Conservation (phyloP, 306 rosid species). For the Cercis canadensis region DNA sequence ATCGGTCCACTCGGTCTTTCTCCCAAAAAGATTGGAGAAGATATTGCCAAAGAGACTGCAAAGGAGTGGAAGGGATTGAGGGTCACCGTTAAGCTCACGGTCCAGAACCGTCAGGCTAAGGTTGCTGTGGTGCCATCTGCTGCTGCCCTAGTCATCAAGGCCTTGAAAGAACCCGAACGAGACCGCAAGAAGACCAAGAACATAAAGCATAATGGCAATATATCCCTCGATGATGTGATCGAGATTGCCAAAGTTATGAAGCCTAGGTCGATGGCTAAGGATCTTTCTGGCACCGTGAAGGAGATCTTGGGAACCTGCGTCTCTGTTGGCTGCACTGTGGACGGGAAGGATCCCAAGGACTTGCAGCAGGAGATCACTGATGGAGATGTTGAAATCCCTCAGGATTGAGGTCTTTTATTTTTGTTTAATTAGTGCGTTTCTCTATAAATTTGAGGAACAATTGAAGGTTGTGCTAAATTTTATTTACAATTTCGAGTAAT, state of each 20-base stretch:
- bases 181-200: slow-evolving; percentile 85
- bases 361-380: slow-evolving; percentile 81
- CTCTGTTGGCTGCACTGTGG: slow-evolving; percentile 90
- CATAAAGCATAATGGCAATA: slow-evolving; percentile 83
- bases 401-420: slow-evolving; percentile 53
- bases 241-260: slow-evolving; percentile 85
- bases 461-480: slow-evolving; percentile 33
- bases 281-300: slow-evolving; percentile 70
- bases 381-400: slow-evolving; percentile 84
- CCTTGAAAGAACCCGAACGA: slow-evolving; percentile 88
- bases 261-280: slow-evolving; percentile 89
- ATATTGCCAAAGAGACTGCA: slow-evolving; percentile 90
- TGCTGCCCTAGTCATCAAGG: slow-evolving; percentile 88
- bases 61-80: slow-evolving; percentile 96
- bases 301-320: slow-evolving; percentile 91
- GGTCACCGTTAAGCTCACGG: slow-evolving; percentile 90
- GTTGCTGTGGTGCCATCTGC: slow-evolving; percentile 93
- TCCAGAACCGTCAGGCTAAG: slow-evolving; percentile 93
- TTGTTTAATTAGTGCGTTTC: slow-evolving; percentile 23
- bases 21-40: slow-evolving; percentile 93
- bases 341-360: slow-evolving; percentile 86
- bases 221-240: slow-evolving; percentile 83
- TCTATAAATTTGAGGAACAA: slow-evolving; percentile 39
- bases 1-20: slow-evolving; percentile 95
- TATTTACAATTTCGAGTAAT: slow-evolving; percentile 23